Conservation (phyloP, 352 stramenopile genomes). For the Phytophthora pinifolia region DNA sequence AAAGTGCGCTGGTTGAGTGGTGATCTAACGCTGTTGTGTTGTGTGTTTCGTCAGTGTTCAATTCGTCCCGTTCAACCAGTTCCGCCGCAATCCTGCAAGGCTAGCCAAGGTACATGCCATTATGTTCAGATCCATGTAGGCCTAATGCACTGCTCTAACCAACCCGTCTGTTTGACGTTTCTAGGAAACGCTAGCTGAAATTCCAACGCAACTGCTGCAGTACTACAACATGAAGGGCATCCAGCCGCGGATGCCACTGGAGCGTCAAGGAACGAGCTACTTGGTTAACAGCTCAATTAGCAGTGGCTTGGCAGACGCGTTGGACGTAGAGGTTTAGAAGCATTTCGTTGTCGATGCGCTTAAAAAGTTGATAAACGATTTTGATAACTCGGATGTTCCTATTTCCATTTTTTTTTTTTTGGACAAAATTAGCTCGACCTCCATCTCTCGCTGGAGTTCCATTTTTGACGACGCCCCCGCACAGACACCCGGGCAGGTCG, state of each 20-base stretch:
- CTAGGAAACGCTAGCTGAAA: conserved; percentile 67
- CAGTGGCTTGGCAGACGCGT: conserved; percentile 20
- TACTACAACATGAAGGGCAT: conserved; percentile 65
- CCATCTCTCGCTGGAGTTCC: neutral
- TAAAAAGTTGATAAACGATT: neutral
- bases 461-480: conserved; percentile 2
- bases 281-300: conserved; percentile 32
- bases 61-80: conserved; percentile 78
- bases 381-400: no score
- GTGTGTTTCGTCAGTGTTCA: conserved; percentile 73
- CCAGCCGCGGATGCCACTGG: conserved; percentile 49
- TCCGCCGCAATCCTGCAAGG: conserved; percentile 53
- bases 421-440: conserved; percentile 13
- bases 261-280: conserved; percentile 52
- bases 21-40: conserved; percentile 4
- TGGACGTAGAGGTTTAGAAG: conserved; percentile 32
- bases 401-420: neutral
- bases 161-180: neutral
- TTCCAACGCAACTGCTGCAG: conserved; percentile 60
- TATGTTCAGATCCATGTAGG: no score
- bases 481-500: neutral
- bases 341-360: conserved; percentile 1
- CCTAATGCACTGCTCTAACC: neutral
- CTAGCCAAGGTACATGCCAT: conserved; percentile 47
- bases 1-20: neutral